Conservation (phyloP, 768 basidiomycete genomes). For the Gyrodon lividus region DNA sequence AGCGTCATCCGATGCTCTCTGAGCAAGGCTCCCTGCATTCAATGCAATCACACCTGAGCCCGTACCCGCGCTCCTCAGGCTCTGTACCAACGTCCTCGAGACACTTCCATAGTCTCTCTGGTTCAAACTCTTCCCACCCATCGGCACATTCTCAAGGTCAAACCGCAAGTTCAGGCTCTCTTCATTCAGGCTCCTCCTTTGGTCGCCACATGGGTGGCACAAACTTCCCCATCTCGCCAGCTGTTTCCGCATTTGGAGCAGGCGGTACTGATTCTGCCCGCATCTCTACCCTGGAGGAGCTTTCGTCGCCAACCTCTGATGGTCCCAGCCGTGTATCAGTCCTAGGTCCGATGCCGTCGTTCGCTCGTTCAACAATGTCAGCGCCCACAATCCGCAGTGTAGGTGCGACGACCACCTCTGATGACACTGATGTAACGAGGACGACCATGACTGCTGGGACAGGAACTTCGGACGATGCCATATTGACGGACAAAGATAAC, state of each 20-base stretch:
- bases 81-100: slow-evolving; percentile 52
- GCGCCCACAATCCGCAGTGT: slow-evolving; percentile 33
- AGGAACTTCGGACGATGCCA: slow-evolving; percentile 4
- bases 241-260: slow-evolving; percentile 49
- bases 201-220: slow-evolving; percentile 37
- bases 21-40: slow-evolving; percentile 69
- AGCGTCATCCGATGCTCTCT: slow-evolving; percentile 43
- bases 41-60: slow-evolving; percentile 54
- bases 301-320: slow-evolving; percentile 10
- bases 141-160: slow-evolving; percentile 43
- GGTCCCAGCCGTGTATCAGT: slow-evolving; percentile 26
- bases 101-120: slow-evolving; percentile 41
- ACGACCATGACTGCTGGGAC: slow-evolving; percentile 20
- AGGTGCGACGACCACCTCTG: slow-evolving; percentile 31
- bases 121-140: slow-evolving; percentile 56
- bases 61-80: slow-evolving; percentile 46
- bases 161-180: slow-evolving; percentile 37
- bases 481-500: slow-evolving; percentile 8
- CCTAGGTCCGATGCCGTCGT: slow-evolving; percentile 35
- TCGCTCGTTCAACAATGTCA: slow-evolving; percentile 21
- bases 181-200: slow-evolving; percentile 53
- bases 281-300: slow-evolving; percentile 24
- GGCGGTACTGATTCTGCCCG: slow-evolving; percentile 15
- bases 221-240: slow-evolving; percentile 41
- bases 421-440: slow-evolving; percentile 29